phyloP scores from a whole-genome alignment of 768 basidiomycete genomes.

The Tylopilus rubrobrunneus region DNA sequence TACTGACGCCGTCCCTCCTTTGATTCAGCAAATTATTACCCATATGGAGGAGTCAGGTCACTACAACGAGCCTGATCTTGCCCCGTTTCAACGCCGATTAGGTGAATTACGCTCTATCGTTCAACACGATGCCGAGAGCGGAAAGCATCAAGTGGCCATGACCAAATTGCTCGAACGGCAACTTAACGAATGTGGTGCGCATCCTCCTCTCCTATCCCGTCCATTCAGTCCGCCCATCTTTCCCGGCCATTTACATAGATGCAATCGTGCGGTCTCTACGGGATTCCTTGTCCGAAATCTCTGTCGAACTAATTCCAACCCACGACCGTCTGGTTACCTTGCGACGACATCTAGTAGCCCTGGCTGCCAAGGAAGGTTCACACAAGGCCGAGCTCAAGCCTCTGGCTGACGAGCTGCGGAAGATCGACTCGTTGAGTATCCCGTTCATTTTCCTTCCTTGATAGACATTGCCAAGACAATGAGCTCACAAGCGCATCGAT shows the following conservation, averaged over 20 bases:
- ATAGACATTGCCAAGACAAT: conserved; percentile 19
- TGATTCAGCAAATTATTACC: conserved; percentile 80
- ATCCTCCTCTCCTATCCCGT: conserved; percentile 6
- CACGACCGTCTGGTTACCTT: conserved; percentile 87
- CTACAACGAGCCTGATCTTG: conserved; percentile 88
- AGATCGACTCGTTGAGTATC: conserved; percentile 91
- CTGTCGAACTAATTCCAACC: conserved; percentile 84
- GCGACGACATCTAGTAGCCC: conserved; percentile 81
- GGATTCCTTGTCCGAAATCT: conserved; percentile 82
- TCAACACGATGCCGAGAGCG: conserved; percentile 72
- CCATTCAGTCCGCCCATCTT: neutral
- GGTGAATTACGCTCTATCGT: conserved; percentile 82
- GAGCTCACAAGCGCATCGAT: neutral
- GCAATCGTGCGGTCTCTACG: conserved; percentile 72
- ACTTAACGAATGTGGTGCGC: conserved; percentile 86
- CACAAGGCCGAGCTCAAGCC: conserved; percentile 87
- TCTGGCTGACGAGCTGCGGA: conserved; percentile 86
- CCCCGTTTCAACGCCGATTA: conserved; percentile 81
- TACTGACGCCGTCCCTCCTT: conserved; percentile 24
- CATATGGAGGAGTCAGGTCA: conserved; percentile 95
- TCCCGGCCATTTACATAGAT: conserved; percentile 42
- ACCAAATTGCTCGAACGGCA: conserved; percentile 88
- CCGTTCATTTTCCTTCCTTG: conserved; percentile 22
- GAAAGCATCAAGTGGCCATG: conserved; percentile 82
- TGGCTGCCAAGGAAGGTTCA: conserved; percentile 84